Evolutionary conservation across 1,284 basidiomycete genomes (phyloP).

Genomic region (Microbotryum lychnidis-dioicae): DNA sequence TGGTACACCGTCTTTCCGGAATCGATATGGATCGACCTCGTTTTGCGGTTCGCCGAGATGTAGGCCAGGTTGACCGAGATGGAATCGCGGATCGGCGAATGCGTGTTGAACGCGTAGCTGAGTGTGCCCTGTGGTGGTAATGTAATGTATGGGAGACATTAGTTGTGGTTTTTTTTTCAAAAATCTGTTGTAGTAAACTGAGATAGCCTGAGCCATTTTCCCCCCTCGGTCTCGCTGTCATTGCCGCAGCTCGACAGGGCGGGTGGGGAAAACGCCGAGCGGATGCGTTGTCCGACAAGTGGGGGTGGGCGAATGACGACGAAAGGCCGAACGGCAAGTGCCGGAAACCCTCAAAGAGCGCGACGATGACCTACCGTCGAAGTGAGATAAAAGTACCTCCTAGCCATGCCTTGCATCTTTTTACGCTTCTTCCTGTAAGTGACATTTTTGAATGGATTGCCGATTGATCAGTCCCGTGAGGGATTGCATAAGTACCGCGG

Average conservation of each 20-base stretch:
- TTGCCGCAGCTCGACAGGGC: background rate
- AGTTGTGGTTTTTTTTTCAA: no score
- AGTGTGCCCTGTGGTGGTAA: slow-evolving; percentile 53
- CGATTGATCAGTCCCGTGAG: background rate
- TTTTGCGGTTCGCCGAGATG: slow-evolving; percentile 59
- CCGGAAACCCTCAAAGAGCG: background rate
- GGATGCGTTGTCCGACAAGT: no score
- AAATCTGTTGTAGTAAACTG: no score
- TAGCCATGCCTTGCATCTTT: slow-evolving; percentile 63
- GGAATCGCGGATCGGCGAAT: slow-evolving; percentile 60
- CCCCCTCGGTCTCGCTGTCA: background rate
- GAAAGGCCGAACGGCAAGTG: background rate
- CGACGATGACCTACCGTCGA: background rate
- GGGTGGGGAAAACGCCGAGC: no score
- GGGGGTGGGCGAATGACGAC: no score
- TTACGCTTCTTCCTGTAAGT: slow-evolving; percentile 70
- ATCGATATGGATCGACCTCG: slow-evolving; percentile 66
- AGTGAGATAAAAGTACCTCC: slow-evolving; percentile 16
- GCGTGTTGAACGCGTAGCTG: slow-evolving; percentile 64
- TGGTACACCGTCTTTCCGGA: slow-evolving; percentile 57
- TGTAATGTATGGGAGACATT: background rate
- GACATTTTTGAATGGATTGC: background rate
- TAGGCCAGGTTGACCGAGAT: slow-evolving; percentile 59
- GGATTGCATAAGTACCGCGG: background rate
- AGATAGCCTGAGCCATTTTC: background rate